A percentile compares a stretch with the other conserved stretches of the same genome.
Conservation (phyloP, 2,329 filamentous ascomycete species). For the Cytospora paraplurivora region DNA sequence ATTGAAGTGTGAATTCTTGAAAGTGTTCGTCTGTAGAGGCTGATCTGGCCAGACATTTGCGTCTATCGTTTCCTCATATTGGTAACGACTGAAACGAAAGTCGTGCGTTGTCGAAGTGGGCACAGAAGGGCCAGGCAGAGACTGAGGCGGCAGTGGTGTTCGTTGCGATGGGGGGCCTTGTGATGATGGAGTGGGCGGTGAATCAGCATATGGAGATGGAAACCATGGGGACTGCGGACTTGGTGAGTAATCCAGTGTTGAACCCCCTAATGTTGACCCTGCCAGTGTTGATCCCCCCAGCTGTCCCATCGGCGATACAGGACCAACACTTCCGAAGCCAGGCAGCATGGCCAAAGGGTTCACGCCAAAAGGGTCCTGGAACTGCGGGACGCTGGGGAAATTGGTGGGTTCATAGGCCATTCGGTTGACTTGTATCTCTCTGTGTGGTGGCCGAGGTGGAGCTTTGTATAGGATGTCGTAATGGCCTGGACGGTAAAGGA, state of each 20-base stretch:
- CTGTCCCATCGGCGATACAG: slow-evolving; percentile 28
- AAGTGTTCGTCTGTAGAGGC: slow-evolving; percentile 58
- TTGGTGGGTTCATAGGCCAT: slow-evolving; percentile 39
- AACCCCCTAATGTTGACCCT: slow-evolving; percentile 8
- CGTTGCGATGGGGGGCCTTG: slow-evolving; percentile 32
- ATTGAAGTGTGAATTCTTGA: slow-evolving; percentile 69
- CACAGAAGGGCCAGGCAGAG: slow-evolving; percentile 37
- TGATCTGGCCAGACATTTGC: slow-evolving; percentile 45
- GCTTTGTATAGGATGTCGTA: slow-evolving; percentile 84
- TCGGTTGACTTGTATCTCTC: slow-evolving; percentile 55
- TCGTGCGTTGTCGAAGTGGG: slow-evolving; percentile 39
- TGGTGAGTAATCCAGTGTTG: slow-evolving; percentile 36
- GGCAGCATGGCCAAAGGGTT: slow-evolving; percentile 51
- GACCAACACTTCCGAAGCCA: slow-evolving; percentile 40
- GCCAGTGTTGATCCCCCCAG: not conserved
- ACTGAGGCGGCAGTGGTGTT: slow-evolving; percentile 36
- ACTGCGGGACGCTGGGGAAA: slow-evolving; percentile 11
- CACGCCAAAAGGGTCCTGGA: slow-evolving; percentile 43
- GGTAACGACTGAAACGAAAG: slow-evolving; percentile 58
- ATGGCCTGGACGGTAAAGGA: slow-evolving; percentile 74
- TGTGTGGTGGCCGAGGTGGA: slow-evolving; percentile 35
- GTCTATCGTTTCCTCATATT: slow-evolving; percentile 41
- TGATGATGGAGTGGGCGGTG: slow-evolving; percentile 29
- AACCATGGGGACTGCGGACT: slow-evolving; percentile 44
- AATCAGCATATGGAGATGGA: slow-evolving; percentile 39